Evolutionary conservation across 352 stramenopile species (phyloP).

Genomic region (Globisporangium sylvaticum): DNA sequence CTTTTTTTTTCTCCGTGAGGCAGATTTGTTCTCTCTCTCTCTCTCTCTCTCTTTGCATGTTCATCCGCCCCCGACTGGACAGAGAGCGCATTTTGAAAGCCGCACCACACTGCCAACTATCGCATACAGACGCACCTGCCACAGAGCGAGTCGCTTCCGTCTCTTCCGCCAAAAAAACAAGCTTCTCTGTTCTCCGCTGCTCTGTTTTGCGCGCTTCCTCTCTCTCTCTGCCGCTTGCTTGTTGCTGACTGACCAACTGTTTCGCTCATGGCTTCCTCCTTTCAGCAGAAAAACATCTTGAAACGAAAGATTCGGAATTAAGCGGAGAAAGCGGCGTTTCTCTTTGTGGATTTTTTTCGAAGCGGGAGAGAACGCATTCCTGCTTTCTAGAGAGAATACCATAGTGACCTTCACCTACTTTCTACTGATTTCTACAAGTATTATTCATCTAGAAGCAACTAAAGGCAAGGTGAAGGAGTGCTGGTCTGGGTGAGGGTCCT

Average conservation of each 20-base stretch:
- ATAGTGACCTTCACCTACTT: background rate
- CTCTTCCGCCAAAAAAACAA: conserved; percentile 7
- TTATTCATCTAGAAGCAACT: no score
- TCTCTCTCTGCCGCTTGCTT: conserved; percentile 11
- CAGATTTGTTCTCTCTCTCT: background rate
- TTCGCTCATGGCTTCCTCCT: background rate
- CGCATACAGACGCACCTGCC: conserved; percentile 6
- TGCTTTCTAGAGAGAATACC: background rate
- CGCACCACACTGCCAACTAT: background rate
- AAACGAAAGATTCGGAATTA: conserved; percentile 17
- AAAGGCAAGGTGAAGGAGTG: background rate
- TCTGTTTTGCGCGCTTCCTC: conserved; percentile 1
- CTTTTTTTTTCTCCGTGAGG: background rate
- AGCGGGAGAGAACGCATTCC: conserved; percentile 7
- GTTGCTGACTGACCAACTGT: conserved; percentile 1
- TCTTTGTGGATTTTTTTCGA: conserved; percentile 2
- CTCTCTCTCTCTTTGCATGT: background rate
- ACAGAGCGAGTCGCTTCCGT: background rate
- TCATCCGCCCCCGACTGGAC: background rate
- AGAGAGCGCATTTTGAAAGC: background rate
- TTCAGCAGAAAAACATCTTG: conserved; percentile 13
- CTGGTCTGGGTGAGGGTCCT: background rate
- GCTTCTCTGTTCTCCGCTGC: background rate
- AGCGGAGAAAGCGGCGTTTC: conserved; percentile 3
- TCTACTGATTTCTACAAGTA: no score